Base-by-base conservation (phyloP, 805 yeast species). In the Wickerhamiella brachini region DNA sequence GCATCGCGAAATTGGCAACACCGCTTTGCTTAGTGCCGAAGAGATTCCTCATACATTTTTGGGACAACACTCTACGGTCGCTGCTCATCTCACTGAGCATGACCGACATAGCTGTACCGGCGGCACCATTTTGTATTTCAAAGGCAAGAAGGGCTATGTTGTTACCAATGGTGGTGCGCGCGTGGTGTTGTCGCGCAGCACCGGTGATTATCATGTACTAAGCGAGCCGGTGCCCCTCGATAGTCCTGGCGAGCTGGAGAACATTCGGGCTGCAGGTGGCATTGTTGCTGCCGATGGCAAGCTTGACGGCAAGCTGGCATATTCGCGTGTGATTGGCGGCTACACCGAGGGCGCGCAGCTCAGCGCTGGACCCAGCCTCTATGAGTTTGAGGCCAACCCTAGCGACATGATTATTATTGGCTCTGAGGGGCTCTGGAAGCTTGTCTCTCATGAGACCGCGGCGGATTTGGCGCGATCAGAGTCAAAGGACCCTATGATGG, bases 81-180 rank as follows among this genome's bases (percentile, higher is more conserved):
- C 81, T n/a, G 67, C 78, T 41, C 70, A 71, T 10, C 62, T 85
- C 43, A 63, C 69, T n/a, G 80, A 78, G 15, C 78, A 76, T 21
- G 97, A 90, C 64, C 77, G 80, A 3, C 66, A 75, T 41, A 78
- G 89, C 15, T 98, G 98, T 12, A 83, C 95, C 44, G 79, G 95
- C 54, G 84, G 87, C 0, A 81, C 96, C 0, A 79, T 87, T 12
- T 72, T 87, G 13, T 93, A 86, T 64, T 74, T 90, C 58, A 79
- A 78, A 54, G 94, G 82, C 18, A 76, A 77, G 49, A 74, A 71
- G 50, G 64, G 88, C 21, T 87, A 81, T 64, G 75, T 88, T 22
- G 96, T 96, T 1, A 89, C 89, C 56, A 77, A 86, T 50, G 99
- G 99, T 60, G 97, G 93, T 61, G 80, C 86, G 1, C 83, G 82